phyloP scores from a whole-genome alignment of 306 rosid species.

The Boehmeria nivea region DNA sequence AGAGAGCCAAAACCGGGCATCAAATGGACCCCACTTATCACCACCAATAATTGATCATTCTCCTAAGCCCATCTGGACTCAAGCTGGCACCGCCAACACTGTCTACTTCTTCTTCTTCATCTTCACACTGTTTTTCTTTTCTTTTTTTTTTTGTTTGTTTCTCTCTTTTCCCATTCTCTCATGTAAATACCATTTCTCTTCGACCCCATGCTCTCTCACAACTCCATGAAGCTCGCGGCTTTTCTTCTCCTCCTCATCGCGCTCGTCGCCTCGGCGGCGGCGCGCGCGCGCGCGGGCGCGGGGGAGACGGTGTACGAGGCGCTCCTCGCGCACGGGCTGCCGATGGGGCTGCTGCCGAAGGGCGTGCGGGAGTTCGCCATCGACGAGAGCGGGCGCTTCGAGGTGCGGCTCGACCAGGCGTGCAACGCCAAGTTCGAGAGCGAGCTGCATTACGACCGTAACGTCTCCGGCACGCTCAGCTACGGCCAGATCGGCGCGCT shows the following conservation, averaged over 20 bases:
- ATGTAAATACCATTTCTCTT: neutral
- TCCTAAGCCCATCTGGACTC: constrained; percentile 51
- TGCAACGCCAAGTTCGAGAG: constrained; percentile 87
- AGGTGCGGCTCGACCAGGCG: constrained; percentile 65
- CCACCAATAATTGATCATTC: constrained; percentile 74
- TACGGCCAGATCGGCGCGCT: constrained; percentile 54
- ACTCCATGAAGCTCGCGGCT: neutral
- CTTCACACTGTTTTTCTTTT: constrained; percentile 4
- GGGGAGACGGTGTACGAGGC: constrained; percentile 51
- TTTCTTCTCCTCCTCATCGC: constrained; percentile 18
- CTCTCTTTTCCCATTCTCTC: constrained; percentile 1
- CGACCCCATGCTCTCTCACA: neutral
- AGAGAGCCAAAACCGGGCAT: neutral
- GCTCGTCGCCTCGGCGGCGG: neutral
- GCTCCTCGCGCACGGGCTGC: constrained; percentile 54
- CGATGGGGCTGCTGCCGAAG: constrained; percentile 73
- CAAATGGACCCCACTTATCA: constrained; percentile 22
- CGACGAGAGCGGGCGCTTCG: constrained; percentile 40
- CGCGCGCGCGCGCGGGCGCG: neutral
- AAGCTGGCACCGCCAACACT: constrained; percentile 54
- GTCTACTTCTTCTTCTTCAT: constrained; percentile 19
- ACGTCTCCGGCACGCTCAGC: constrained; percentile 61
- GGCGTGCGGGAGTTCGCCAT: constrained; percentile 53
- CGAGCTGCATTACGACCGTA: constrained; percentile 69
- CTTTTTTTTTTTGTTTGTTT: no score